Evolutionary conservation across 2,329 filamentous ascomycete species (phyloP).

Genomic region (Rugonectria rugulosa): DNA sequence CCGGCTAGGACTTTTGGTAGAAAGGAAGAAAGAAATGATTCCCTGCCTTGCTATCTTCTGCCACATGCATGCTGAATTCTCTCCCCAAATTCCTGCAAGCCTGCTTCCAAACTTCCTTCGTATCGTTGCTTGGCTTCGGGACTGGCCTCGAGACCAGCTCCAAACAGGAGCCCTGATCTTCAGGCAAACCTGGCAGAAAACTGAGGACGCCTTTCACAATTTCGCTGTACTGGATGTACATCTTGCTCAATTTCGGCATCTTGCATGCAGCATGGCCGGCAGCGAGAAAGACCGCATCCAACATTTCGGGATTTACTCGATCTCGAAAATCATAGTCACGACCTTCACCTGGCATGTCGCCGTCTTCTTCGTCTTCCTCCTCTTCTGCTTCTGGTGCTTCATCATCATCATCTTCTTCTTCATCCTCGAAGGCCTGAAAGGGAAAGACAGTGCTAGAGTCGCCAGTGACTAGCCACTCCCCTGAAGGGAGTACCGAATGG

Average conservation of each 20-base stretch:
- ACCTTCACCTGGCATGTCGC: conserved; percentile 1
- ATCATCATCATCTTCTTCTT: too few relatives aligned
- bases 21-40: too few relatives aligned
- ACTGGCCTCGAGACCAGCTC: neutral
- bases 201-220: too few relatives aligned
- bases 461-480: conserved; percentile 3
- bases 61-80: neutral
- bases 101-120: neutral
- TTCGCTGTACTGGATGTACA: too few relatives aligned
- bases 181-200: neutral
- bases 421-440: too few relatives aligned
- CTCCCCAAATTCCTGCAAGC: neutral
- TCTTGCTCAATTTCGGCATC: conserved; percentile 1
- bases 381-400: neutral
- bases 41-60: too few relatives aligned
- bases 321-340: neutral
- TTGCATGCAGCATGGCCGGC: neutral
- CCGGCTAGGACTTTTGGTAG: too few relatives aligned
- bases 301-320: neutral
- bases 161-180: neutral
- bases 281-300: neutral
- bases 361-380: neutral
- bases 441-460: too few relatives aligned
- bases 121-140: neutral
- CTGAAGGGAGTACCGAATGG: conserved; percentile 2